Conservation (phyloP, 2,329 filamentous ascomycete species). For the Penicillium sp. region DNA sequence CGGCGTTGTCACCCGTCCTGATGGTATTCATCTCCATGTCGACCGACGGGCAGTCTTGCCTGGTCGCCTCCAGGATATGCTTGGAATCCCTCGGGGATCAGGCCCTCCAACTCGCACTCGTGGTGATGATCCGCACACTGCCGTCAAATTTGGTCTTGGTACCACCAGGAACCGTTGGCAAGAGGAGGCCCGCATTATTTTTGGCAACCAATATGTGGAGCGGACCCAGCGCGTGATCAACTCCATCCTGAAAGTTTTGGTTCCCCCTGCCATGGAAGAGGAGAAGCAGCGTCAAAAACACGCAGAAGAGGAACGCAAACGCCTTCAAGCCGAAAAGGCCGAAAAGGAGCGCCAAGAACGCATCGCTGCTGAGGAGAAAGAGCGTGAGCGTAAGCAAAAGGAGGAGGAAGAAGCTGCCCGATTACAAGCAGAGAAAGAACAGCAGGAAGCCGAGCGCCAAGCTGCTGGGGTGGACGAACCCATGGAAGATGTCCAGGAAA, state of each 20-base stretch:
- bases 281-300: conserved; percentile 69
- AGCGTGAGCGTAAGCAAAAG: conserved; percentile 66
- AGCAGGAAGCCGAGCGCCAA: conserved; percentile 46
- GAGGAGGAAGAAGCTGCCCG: conserved; percentile 68
- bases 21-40: conserved; percentile 56
- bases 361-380: conserved; percentile 66
- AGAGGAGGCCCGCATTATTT: conserved; percentile 85
- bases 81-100: conserved; percentile 36
- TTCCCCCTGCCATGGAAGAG: conserved; percentile 79
- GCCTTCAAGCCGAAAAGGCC: conserved; percentile 61
- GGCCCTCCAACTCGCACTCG: conserved; percentile 29
- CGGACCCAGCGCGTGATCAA: conserved; percentile 67
- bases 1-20: conserved; percentile 46
- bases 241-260: conserved; percentile 68
- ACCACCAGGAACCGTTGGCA: conserved; percentile 77
- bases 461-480: conserved; percentile 50
- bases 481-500: conserved; percentile 76
- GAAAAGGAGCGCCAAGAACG: conserved; percentile 63
- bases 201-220: conserved; percentile 66
- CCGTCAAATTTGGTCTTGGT: conserved; percentile 70
- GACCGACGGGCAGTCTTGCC: conserved; percentile 52
- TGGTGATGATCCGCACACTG: conserved; percentile 59
- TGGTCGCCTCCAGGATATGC: conserved; percentile 55
- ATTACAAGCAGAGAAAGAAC: conserved; percentile 61
- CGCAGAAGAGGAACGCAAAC: conserved; percentile 55